Base-by-base conservation (phyloP, 2,329 filamentous ascomycete species). In the Clonostachys rhizophaga region DNA sequence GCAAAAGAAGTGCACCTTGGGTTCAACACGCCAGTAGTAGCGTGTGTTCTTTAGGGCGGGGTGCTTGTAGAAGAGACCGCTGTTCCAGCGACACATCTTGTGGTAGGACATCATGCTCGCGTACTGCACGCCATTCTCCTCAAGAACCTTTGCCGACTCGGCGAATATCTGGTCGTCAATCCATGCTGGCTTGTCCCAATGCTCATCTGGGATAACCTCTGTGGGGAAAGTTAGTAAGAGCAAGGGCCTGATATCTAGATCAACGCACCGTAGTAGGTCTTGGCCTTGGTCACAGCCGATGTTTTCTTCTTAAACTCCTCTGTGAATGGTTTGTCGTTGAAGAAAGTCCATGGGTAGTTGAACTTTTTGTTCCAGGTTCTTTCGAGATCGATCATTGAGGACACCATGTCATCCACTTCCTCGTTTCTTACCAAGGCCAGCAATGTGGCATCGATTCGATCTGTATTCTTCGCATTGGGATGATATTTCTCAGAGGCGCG, bases 81-180 rank as follows among this genome's bases (percentile, higher is more conserved):
- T 95, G 72, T 99, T 99, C 94, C 94, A 99, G 48, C 94, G 85
- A 65, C 94, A 99, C 94, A 99, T 99, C 64, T 97, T 88, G 69
- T 97, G 92, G 71, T 99, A 99, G 43, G 91, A 96, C 46, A 89
- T 70, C 76, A 88, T 89, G 57, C 84, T 79, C 59, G 89, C 89
- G 66, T 99, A 99, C 64, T 97, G 92, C 40, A 99, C 90, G 10
- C 87, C 79, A 59, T 92, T 81, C 62, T 94, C 87, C 60, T 88
- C 77, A 47, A 99, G 79, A 9, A 95, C 81, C 61, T 89, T 81
- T 50, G 89, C 84, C 24, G 91, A 96, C 65, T 95, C 91, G 37
- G 83, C 68, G 71, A 89, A 96, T 33, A 97, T 74, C 52, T 95
- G 87, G 58, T 83, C 71, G 67, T 95, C 91, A 64, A 99, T 96